phyloP scores from a whole-genome alignment of 2,329 filamentous ascomycete species.

The Fusarium sp. region DNA sequence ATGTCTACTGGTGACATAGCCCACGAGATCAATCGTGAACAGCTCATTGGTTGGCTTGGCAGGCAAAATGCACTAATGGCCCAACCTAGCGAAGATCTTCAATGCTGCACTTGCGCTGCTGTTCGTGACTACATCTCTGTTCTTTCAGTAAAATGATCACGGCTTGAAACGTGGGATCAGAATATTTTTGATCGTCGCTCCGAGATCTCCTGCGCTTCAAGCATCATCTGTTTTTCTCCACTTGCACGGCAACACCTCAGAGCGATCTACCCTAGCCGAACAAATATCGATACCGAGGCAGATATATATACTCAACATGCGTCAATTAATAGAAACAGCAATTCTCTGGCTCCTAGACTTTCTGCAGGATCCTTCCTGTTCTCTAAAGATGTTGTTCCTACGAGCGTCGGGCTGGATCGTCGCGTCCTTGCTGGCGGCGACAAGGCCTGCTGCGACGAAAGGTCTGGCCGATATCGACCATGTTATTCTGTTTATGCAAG shows the following conservation, averaged over 20 bases:
- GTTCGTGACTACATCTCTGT: neutral
- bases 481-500: slow-evolving; percentile 15
- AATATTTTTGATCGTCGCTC: neutral
- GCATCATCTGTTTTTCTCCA: neutral
- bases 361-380: neutral
- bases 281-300: neutral
- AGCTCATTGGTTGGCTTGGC: neutral
- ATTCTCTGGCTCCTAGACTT: neutral
- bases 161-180: slow-evolving; percentile 13
- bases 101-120: neutral
- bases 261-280: too few species aligned
- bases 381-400: slow-evolving; percentile 3
- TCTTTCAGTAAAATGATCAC: slow-evolving; percentile 8
- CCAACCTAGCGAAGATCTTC: slow-evolving; percentile 12
- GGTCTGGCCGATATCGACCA: slow-evolving; percentile 16
- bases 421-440: neutral
- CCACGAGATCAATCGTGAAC: slow-evolving; percentile 13
- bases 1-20: neutral
- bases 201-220: neutral
- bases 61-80: neutral
- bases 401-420: neutral
- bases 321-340: neutral
- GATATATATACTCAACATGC: slow-evolving; percentile 9
- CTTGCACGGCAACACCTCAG: neutral
- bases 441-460: neutral